Evolutionary conservation across 2,329 filamentous ascomycete species (phyloP).

Genomic region (Penicillium hesseltinei): DNA sequence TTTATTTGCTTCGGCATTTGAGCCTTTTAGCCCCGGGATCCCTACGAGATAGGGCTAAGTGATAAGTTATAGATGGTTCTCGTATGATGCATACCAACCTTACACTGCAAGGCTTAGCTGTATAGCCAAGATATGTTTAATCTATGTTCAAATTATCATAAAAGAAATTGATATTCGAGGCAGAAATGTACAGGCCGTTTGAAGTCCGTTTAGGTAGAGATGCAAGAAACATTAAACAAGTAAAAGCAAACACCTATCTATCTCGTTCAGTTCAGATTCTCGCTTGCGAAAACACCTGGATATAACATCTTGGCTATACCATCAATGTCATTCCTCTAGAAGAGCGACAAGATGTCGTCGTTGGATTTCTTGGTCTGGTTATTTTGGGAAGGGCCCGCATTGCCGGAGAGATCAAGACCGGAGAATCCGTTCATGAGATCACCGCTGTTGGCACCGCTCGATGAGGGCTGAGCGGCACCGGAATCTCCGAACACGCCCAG

Average conservation of each 20-base stretch:
- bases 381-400: constrained; percentile 24
- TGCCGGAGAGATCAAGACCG: constrained; percentile 69
- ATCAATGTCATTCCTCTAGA: constrained; percentile 36
- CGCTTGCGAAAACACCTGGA: constrained; percentile 25
- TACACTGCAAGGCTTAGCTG: not conserved
- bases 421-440: constrained; percentile 81
- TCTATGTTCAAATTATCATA: not conserved
- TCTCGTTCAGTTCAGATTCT: constrained; percentile 24
- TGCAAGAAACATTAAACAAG: constrained; percentile 23
- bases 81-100: not conserved
- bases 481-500: constrained; percentile 65
- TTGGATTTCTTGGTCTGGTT: constrained; percentile 50
- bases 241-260: constrained; percentile 23
- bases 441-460: constrained; percentile 36
- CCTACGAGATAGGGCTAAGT: not conserved
- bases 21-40: not conserved
- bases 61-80: not conserved
- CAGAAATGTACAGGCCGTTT: constrained; percentile 24
- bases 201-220: constrained; percentile 14
- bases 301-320: constrained; percentile 19
- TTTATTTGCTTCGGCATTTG: not conserved
- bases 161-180: constrained; percentile 5
- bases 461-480: constrained; percentile 36
- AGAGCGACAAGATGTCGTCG: constrained; percentile 56
- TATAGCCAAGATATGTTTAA: not conserved